Conservation (phyloP, 202 grass and related monocot species). For the Cymbopogon flexuosus region DNA sequence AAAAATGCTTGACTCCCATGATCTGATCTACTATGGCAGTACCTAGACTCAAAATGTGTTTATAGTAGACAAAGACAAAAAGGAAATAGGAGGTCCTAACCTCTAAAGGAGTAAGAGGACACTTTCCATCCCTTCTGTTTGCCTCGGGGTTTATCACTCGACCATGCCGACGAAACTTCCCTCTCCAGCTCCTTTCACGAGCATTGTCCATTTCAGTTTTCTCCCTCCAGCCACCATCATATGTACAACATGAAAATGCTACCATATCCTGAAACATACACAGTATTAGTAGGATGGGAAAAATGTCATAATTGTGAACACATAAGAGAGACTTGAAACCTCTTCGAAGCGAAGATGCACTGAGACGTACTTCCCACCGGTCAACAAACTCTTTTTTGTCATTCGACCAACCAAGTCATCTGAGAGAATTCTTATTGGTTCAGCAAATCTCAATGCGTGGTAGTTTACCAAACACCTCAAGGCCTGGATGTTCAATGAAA, state of each 20-base stretch:
- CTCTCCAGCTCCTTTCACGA: conserved; percentile 87
- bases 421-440: conserved; percentile 70
- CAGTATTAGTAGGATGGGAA: conserved; percentile 30
- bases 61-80: background rate
- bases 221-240: conserved; percentile 84
- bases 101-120: conserved; percentile 90
- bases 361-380: conserved; percentile 74
- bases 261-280: conserved; percentile 78
- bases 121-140: conserved; percentile 85
- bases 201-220: conserved; percentile 82
- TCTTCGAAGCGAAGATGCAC: conserved; percentile 99
- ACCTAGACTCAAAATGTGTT: background rate
- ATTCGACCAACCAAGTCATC: conserved; percentile 67
- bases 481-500: conserved; percentile 57
- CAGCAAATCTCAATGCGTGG: conserved; percentile 75
- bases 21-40: background rate
- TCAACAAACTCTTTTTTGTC: conserved; percentile 66
- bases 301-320: conserved; percentile 14
- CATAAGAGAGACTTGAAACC: conserved; percentile 41
- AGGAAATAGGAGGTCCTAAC: conserved; percentile 29
- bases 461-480: conserved; percentile 89
- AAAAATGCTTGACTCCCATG: background rate
- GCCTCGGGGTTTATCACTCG: conserved; percentile 80
- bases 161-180: conserved; percentile 79
- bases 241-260: conserved; percentile 98